Percentiles rank a stretch among this genome's conserved stretches.
Conservation (phyloP, 768 basidiomycete species). For the Mycena floridula region DNA sequence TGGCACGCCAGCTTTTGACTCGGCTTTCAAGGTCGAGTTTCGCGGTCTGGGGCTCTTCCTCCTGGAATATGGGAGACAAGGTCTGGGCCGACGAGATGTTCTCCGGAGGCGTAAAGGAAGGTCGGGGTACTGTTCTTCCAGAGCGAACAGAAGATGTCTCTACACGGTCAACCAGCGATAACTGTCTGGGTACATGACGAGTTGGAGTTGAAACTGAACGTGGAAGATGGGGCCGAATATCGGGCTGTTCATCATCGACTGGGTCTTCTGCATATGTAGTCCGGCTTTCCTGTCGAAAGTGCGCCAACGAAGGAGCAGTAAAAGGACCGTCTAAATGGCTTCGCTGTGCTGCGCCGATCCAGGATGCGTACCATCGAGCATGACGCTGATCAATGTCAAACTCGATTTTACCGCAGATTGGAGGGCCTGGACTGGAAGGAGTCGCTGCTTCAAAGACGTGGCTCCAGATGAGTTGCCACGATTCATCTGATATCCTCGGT, state of each 20-base stretch:
- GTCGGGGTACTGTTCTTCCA: slow-evolving; percentile 23
- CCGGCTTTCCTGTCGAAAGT: slow-evolving; percentile 51
- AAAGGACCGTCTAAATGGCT: slow-evolving; percentile 34
- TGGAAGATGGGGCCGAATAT: slow-evolving; percentile 20
- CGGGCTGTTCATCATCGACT: slow-evolving; percentile 33
- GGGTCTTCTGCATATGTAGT: slow-evolving; percentile 35
- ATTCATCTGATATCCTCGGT: slow-evolving; percentile 73
- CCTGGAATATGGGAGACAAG: slow-evolving; percentile 59
- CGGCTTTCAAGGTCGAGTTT: slow-evolving; percentile 46
- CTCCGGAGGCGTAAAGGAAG: slow-evolving; percentile 21
- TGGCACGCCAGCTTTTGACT: slow-evolving; percentile 64
- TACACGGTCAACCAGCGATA: slow-evolving; percentile 64
- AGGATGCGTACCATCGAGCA: slow-evolving; percentile 76
- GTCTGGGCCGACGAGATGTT: slow-evolving; percentile 21
- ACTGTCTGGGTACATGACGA: slow-evolving; percentile 57
- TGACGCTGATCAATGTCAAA: slow-evolving; percentile 77
- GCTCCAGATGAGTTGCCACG: slow-evolving; percentile 69
- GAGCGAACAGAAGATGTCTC: slow-evolving; percentile 36
- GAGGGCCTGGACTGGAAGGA: slow-evolving; percentile 28
- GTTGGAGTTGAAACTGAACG: slow-evolving; percentile 21
- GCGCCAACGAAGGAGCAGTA: slow-evolving; percentile 38
- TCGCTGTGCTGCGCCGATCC: slow-evolving; percentile 46
- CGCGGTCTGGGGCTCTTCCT: slow-evolving; percentile 49
- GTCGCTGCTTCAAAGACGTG: slow-evolving; percentile 45
- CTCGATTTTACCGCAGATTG: slow-evolving; percentile 76